Evolutionary conservation across 495 filamentous ascomycete species (phyloP).

Genomic region (Neurospora sp.): DNA sequence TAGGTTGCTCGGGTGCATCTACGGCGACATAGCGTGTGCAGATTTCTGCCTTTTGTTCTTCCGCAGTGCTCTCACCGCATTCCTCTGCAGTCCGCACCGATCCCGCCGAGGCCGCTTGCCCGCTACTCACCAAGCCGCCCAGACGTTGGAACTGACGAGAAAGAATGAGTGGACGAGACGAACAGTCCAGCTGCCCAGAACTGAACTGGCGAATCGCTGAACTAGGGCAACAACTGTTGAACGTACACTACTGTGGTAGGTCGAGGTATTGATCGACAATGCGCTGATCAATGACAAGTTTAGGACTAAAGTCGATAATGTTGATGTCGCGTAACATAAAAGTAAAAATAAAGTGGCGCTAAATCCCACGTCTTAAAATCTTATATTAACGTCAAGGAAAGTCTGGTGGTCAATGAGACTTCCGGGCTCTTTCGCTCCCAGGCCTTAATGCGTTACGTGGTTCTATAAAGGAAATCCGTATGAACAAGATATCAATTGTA

Average conservation of each 20-base stretch:
- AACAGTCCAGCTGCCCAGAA: not conserved
- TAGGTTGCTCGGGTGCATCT: not conserved
- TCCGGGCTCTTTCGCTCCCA: no score
- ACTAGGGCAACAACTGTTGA: not conserved
- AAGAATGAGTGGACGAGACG: not conserved
- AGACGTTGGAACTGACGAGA: not conserved
- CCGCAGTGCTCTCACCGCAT: not conserved
- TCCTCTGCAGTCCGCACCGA: no score
- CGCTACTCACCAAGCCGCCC: not conserved
- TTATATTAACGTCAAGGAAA: not conserved
- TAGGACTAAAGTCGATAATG: not conserved
- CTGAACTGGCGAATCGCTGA: not conserved
- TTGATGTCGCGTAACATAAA: not conserved
- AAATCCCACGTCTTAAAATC: not conserved
- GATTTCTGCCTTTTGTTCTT: not conserved
- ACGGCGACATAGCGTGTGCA: not conserved
- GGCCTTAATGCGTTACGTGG: no score
- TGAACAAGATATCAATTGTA: not conserved
- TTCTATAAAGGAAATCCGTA: no score
- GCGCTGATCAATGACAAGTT: not conserved
- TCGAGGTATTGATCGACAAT: not conserved
- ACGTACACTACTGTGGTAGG: no score
- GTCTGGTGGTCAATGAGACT: no score
- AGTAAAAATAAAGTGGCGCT: not conserved
- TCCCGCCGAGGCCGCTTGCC: no score